phyloP scores from a whole-genome alignment of 495 filamentous ascomycete species.

The Aspergillus affinis region DNA sequence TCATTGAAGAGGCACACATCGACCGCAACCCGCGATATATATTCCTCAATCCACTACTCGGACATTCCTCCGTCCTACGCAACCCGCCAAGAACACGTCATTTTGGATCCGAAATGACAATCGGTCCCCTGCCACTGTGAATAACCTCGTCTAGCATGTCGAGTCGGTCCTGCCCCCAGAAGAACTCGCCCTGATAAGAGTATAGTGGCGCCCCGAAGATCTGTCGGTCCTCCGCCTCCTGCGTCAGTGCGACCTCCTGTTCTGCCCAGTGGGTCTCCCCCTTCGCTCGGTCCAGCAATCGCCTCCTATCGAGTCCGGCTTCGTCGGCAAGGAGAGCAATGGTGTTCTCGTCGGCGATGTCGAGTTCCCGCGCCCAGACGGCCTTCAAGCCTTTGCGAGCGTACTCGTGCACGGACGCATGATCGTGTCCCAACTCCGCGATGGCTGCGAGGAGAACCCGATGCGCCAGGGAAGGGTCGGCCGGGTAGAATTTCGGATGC shows the following conservation, averaged over 20 bases:
- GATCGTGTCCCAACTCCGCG: constrained; percentile 10
- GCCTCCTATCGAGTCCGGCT: background rate
- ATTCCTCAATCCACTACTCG: no score
- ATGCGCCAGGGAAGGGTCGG: constrained; percentile 21
- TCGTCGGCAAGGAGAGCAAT: background rate
- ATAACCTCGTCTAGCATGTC: background rate
- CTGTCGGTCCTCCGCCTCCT: background rate
- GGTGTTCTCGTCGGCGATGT: background rate
- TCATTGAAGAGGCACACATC: no score
- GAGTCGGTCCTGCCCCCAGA: background rate
- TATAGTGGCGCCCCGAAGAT: background rate
- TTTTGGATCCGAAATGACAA: background rate
- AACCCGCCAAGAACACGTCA: background rate
- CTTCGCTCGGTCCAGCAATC: background rate
- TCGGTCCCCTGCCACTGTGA: background rate
- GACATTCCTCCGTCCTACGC: no score
- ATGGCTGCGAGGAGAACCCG: constrained; percentile 19
- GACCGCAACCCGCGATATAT: no score
- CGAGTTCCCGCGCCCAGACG: constrained; percentile 6
- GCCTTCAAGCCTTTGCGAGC: constrained; percentile 10
- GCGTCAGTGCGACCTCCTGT: background rate
- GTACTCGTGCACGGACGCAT: constrained; percentile 5
- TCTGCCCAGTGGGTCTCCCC: background rate
- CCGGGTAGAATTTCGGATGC: constrained; percentile 20
- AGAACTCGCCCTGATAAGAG: background rate